These are phyloP conservation scores for Vanilla planifolia DNA, from an alignment of 106 monocot species.

Conservation along the genomic window DNA sequence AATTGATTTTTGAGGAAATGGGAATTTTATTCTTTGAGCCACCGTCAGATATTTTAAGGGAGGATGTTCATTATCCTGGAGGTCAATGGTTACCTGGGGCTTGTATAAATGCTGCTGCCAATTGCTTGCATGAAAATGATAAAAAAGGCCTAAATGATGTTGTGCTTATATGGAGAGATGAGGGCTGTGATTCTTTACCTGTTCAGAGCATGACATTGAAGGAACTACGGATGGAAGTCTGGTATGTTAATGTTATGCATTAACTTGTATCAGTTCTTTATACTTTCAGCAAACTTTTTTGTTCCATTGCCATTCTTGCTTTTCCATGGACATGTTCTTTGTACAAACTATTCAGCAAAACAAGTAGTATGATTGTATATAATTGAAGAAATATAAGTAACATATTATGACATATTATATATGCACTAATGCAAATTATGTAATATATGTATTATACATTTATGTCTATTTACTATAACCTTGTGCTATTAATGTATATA, in stretches of 20 bases:
- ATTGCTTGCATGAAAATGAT: conserved; percentile 61
- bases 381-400: background rate
- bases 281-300: background rate
- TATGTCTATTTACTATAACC: too few species aligned
- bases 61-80: conserved; percentile 55
- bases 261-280: background rate
- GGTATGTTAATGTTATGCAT: conserved; percentile 32
- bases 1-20: conserved; percentile 77
- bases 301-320: background rate
- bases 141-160: conserved; percentile 50
- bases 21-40: conserved; percentile 46
- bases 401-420: too few species aligned
- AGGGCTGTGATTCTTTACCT: conserved; percentile 64
- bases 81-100: conserved; percentile 89
- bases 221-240: conserved; percentile 61
- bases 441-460: too few species aligned
- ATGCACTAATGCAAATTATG: too few species aligned
- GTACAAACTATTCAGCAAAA: background rate
- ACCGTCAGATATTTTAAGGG: conserved; percentile 67
- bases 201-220: conserved; percentile 60
- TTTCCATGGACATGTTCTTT: background rate
- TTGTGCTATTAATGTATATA: too few species aligned
- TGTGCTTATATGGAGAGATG: conserved; percentile 79
- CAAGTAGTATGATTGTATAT: background rate
- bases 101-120: conserved; percentile 62